Base-by-base conservation (phyloP, 176 grass and related monocot genomes). In the Hordeum vulgare region DNA sequence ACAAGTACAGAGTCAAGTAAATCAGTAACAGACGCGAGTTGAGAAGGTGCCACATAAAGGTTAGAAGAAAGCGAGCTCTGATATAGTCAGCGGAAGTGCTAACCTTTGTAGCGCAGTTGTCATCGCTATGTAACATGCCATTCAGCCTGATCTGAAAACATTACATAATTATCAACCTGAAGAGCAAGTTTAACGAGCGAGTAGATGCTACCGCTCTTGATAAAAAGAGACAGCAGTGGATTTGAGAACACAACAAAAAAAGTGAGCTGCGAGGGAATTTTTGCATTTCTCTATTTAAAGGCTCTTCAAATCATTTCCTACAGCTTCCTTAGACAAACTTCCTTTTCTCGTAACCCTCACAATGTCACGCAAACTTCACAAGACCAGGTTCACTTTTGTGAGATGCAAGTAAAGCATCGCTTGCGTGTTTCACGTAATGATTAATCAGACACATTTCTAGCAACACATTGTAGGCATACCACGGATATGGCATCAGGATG, bases 71-170 rank as follows among this genome's bases (percentile, higher is more conserved):
- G 11, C 5, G 2, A 49, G 66, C 13, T 68, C 45, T 21, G 61
- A 31, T 69, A 7, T 28, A 41, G 40, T 24, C 3, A 26, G 20
- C 9, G 20, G 20, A 80, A 61, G 18, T 67, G 81, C 76, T 71
- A 65, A 98, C 93, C 93, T 95, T 94, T 21, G 86, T 90, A 35
- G 96, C 96, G 71, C 76, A 91, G 47, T 88, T 98, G 75, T 91
- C 90, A 63, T 95, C 93, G 44, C 80, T 88, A 86, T 98, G 96
- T 67, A 98, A 81, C 85, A 98, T 91, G 60, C 90, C 96, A 71
- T 90, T 95, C 81, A 95, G 86, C 71, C 86, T 95, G 88, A 98
- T 91, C 95, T 98, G 92, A 70, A 93, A 88, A 74, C 65, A 1
- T 21, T 25, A 33, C 11, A 61, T 35, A 39, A 74, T 66, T 78